Evolutionary conservation across 352 stramenopile species (phyloP).

Genomic region (Phytophthora kernoviae): DNA sequence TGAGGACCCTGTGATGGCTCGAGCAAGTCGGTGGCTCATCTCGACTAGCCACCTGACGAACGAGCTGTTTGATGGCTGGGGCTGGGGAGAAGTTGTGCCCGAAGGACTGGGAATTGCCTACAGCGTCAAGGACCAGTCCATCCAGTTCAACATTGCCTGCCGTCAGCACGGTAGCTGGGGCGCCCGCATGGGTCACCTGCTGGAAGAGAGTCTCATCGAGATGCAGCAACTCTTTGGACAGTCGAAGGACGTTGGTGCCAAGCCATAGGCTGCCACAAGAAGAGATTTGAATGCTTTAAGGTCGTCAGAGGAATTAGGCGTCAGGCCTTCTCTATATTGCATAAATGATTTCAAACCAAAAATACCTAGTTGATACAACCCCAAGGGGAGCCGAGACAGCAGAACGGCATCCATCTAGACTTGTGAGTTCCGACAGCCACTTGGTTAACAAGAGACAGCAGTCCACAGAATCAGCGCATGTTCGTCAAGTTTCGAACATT

Average conservation of each 20-base stretch:
- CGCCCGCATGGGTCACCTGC: constrained; percentile 67
- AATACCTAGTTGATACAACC: too few relatives aligned
- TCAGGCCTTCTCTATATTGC: too few relatives aligned
- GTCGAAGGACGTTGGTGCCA: constrained; percentile 35
- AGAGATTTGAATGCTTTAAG: too few relatives aligned
- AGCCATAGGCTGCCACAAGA: constrained; percentile 30
- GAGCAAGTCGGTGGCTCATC: constrained; percentile 76
- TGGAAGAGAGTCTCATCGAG: constrained; percentile 78
- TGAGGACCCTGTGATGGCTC: constrained; percentile 75
- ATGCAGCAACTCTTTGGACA: constrained; percentile 74
- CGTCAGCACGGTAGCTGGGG: constrained; percentile 55
- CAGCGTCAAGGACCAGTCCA: constrained; percentile 78
- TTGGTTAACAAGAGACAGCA: too few relatives aligned
- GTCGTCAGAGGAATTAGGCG: too few relatives aligned
- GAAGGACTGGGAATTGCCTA: constrained; percentile 83
- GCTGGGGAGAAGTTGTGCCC: constrained; percentile 82
- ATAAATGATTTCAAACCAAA: too few relatives aligned
- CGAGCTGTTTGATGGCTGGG: constrained; percentile 85
- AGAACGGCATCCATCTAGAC: too few relatives aligned
- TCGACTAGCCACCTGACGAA: constrained; percentile 85
- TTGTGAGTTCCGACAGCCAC: too few relatives aligned
- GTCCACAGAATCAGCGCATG: too few relatives aligned
- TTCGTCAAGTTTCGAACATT: too few relatives aligned
- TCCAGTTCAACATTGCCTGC: constrained; percentile 87
- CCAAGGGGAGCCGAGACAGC: too few relatives aligned